phyloP scores from a whole-genome alignment of 441 rosid genomes.

The Erodium chrysanthum region DNA sequence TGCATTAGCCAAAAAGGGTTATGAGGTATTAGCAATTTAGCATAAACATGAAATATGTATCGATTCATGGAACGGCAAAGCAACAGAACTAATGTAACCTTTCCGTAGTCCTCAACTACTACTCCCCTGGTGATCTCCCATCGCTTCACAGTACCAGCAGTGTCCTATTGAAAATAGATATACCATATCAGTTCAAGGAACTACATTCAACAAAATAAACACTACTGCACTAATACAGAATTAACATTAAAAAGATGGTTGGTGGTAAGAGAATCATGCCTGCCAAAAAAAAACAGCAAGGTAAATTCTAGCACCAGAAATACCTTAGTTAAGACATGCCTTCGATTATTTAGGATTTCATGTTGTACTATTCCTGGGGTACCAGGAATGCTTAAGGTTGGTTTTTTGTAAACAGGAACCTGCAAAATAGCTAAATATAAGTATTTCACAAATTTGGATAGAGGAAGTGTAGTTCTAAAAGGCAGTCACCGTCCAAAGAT shows the following conservation, averaged over 20 bases:
- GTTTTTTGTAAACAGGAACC: constrained; percentile 82
- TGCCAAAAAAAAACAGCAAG: neutral
- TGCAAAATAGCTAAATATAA: constrained; percentile 20
- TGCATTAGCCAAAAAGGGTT: neutral
- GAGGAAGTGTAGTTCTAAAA: neutral
- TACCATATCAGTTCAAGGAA: neutral
- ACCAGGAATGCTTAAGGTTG: constrained; percentile 67
- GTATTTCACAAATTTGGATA: constrained; percentile 8
- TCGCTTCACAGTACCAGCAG: constrained; percentile 83
- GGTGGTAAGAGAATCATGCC: neutral
- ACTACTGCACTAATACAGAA: neutral
- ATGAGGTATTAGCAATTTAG: neutral
- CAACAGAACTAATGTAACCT: constrained; percentile 35
- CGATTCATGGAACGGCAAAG: neutral
- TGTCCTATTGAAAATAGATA: constrained; percentile 44
- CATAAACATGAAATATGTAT: neutral
- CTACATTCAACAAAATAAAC: neutral
- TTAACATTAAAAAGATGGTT: neutral
- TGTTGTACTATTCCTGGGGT: constrained; percentile 88
- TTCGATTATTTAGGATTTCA: constrained; percentile 84
- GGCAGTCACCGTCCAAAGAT: neutral
- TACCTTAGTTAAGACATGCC: constrained; percentile 97
- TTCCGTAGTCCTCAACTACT: constrained; percentile 82
- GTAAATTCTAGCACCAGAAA: constrained; percentile 2
- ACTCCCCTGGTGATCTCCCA: constrained; percentile 91